A percentile compares a stretch with the other conserved stretches of the same genome.
These are phyloP conservation scores for Hericium alpestre DNA, from an alignment of 768 basidiomycete species.

Conservation along the genomic window DNA sequence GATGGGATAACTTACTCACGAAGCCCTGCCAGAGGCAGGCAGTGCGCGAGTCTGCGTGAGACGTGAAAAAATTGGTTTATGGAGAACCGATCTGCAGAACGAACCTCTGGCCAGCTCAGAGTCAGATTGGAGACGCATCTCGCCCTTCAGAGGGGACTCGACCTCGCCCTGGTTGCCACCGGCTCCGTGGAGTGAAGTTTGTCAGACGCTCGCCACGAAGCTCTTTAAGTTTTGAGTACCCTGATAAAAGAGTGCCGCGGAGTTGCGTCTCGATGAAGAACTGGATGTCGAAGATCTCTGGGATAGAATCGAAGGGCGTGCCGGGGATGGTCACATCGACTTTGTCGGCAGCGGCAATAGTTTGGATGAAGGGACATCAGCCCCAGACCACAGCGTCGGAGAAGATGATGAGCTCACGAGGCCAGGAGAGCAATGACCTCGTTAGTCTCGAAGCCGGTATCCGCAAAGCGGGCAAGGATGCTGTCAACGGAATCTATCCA, in stretches of 20 bases:
- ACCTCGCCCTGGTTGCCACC: slow-evolving; percentile 30
- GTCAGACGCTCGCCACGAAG: neutral
- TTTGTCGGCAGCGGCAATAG: slow-evolving; percentile 14
- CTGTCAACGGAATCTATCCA: slow-evolving; percentile 10
- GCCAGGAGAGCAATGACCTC: slow-evolving; percentile 27
- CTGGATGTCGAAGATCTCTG: slow-evolving; percentile 32
- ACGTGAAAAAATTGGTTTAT: neutral
- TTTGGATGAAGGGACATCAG: neutral
- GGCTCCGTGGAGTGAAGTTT: slow-evolving; percentile 19
- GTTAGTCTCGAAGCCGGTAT: slow-evolving; percentile 22
- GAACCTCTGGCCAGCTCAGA: slow-evolving; percentile 15
- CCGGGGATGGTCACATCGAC: slow-evolving; percentile 19
- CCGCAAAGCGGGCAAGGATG: slow-evolving; percentile 23
- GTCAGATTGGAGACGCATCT: slow-evolving; percentile 37
- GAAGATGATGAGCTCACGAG: slow-evolving; percentile 14
- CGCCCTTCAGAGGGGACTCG: slow-evolving; percentile 28
- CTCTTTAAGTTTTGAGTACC: slow-evolving; percentile 10
- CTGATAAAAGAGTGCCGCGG: slow-evolving; percentile 31
- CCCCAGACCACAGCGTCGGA: neutral
- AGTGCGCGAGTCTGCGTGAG: slow-evolving; percentile 28
- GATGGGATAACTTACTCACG: slow-evolving; percentile 12
- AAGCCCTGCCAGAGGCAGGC: slow-evolving; percentile 39
- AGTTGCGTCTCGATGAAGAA: slow-evolving; percentile 35
- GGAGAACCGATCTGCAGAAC: neutral
- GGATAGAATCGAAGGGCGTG: slow-evolving; percentile 38